These are phyloP conservation scores for Omphalotus olearius DNA, from an alignment of 1,284 basidiomycete species.

Conservation along the genomic window DNA sequence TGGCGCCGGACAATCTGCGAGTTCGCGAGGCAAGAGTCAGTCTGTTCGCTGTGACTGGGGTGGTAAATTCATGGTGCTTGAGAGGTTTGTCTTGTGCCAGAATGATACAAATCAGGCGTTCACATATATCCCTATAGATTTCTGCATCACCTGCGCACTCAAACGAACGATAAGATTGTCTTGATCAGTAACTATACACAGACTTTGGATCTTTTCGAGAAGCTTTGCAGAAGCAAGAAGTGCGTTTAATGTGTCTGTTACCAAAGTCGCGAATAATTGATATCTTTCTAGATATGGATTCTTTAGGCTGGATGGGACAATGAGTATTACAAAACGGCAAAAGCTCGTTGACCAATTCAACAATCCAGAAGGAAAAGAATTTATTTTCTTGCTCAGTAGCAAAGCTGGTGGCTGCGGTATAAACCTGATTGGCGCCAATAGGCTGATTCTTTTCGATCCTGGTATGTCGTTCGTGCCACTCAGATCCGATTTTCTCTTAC, in stretches of 20 bases:
- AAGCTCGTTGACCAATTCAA: slow-evolving; percentile 99
- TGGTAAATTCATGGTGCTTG: slow-evolving; percentile 93
- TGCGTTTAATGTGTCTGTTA: slow-evolving; percentile 28
- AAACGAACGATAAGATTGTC: slow-evolving; percentile 96
- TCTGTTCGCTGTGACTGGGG: slow-evolving; percentile 76
- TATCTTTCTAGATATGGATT: slow-evolving; percentile 71
- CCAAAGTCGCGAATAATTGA: neutral
- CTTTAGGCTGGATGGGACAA: slow-evolving; percentile 91
- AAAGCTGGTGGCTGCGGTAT: slow-evolving; percentile 99
- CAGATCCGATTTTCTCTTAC: neutral
- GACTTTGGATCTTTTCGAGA: slow-evolving; percentile 93
- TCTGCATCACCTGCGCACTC: slow-evolving; percentile 74
- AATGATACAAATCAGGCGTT: neutral
- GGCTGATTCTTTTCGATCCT: slow-evolving; percentile 94
- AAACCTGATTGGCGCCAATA: slow-evolving; percentile 96
- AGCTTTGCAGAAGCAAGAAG: slow-evolving; percentile 81
- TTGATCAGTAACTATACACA: slow-evolving; percentile 99
- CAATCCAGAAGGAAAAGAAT: slow-evolving; percentile 91
- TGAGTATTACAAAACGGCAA: slow-evolving; percentile 92
- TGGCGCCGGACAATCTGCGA: slow-evolving; percentile 42
- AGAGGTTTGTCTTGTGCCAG: slow-evolving; percentile 51
- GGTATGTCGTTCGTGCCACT: slow-evolving; percentile 41
- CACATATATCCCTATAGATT: slow-evolving; percentile 53
- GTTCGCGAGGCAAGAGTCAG: slow-evolving; percentile 41
- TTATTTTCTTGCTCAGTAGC: slow-evolving; percentile 92